A percentile compares a stretch with the other conserved stretches of the same genome.
Evolutionary conservation across 1,284 basidiomycete genomes (phyloP).

Genomic region (Ceratobasidium sp.): DNA sequence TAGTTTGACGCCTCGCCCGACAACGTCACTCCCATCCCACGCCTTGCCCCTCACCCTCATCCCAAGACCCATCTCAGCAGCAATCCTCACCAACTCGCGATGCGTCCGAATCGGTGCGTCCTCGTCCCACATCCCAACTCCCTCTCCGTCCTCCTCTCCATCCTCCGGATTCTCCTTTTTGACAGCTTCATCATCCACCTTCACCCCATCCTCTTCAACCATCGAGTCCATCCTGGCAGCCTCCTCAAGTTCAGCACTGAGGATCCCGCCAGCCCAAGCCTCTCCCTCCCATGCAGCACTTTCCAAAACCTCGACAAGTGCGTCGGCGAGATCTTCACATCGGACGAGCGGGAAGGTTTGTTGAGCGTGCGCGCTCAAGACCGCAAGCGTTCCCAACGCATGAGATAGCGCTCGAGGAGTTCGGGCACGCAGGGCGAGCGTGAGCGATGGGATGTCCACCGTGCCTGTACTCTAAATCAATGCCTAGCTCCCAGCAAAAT

Average conservation of each 20-base stretch:
- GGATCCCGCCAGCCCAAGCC: slow-evolving; percentile 53
- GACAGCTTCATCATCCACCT: neutral
- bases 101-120: slow-evolving; percentile 64
- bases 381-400: slow-evolving; percentile 87
- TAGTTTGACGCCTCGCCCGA: neutral
- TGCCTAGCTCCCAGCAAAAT: slow-evolving; percentile 25
- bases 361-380: slow-evolving; percentile 78
- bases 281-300: slow-evolving; percentile 74
- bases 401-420: slow-evolving; percentile 88
- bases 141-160: slow-evolving; percentile 10
- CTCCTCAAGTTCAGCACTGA: slow-evolving; percentile 57
- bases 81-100: slow-evolving; percentile 67
- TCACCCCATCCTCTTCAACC: slow-evolving; percentile 45
- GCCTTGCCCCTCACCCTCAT: slow-evolving; percentile 13
- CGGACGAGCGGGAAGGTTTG: slow-evolving; percentile 78
- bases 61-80: slow-evolving; percentile 66
- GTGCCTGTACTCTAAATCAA: slow-evolving; percentile 58
- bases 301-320: slow-evolving; percentile 87
- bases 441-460: slow-evolving; percentile 89
- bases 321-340: slow-evolving; percentile 85
- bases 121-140: slow-evolving; percentile 14
- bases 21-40: slow-evolving; percentile 5
- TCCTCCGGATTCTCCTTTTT: slow-evolving; percentile 17
- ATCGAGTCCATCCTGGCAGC: too few relatives aligned
- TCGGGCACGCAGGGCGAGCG: slow-evolving; percentile 89